Base-by-base conservation (phyloP, 495 filamentous ascomycete genomes). In the Neurospora pannonica region DNA sequence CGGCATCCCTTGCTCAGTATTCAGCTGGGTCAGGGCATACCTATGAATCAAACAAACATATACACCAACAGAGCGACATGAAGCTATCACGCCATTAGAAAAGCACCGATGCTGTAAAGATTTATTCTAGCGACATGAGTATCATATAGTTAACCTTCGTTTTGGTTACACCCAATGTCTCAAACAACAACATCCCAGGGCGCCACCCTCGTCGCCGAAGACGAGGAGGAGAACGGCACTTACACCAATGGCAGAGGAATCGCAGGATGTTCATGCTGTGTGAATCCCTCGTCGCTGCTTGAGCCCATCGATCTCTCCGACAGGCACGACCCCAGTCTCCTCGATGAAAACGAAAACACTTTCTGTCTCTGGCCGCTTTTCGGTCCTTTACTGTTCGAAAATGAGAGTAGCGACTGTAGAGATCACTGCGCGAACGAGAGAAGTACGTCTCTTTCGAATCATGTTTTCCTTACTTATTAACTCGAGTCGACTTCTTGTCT, bases 301-400 rank as follows among this genome's bases (percentile, higher is more conserved):
- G 1, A 67, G 54, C 28, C 54, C 54, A 19, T 67, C 28, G 54
- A 67, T 28, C 54, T 67, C 31, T 67, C 54, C 46, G 71, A 69
- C 7, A 48, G 24, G 21, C n/a, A 6, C 7, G 34, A 54, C 17
- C 8, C 28, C 70, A 38, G 36, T 43, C 11, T 38, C 9, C 38
- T 73, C 5, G 72, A 73, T 19, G 72, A 74, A 24, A 43, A 71
- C 9, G 72, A 71, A 39, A 69, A 48, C 72, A 70, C 72, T 2
- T 94, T 99, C 80, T 89, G 89, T 77, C 82, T 90, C 11, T 87
- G 88, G 28, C 97, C 96, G 0, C 81, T 92, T 4, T 81, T 94
- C 42, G 93, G 92, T 7, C 88, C 93, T 0, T 86, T 98, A 19
- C 87, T 99, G 46, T 97, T 99, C 70, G 91, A 95, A 74, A 99